Evolutionary conservation across 2,329 filamentous ascomycete genomes (phyloP).

Genomic region (Talaromyces sp.): DNA sequence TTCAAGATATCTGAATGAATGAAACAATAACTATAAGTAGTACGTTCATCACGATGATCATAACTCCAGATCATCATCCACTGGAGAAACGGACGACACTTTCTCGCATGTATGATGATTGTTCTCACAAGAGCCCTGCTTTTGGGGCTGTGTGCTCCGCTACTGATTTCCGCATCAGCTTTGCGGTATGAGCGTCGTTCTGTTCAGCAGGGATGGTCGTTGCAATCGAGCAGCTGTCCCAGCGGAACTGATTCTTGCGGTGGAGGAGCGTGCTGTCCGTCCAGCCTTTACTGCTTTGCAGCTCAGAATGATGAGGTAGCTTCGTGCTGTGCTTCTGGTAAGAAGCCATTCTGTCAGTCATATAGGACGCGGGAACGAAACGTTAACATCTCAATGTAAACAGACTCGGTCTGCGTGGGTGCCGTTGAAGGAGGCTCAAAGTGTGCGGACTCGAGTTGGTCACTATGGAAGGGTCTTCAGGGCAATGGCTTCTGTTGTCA

Average conservation of each 20-base stretch:
- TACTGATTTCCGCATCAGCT: not conserved
- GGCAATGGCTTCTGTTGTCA: slow-evolving; percentile 14
- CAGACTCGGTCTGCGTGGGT: slow-evolving; percentile 5
- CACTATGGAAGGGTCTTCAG: slow-evolving; percentile 12
- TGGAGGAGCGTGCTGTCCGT: slow-evolving; percentile 8
- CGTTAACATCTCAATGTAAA: not conserved
- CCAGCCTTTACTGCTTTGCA: slow-evolving; percentile 8
- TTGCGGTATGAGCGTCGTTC: not conserved
- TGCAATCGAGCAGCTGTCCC: slow-evolving; percentile 12
- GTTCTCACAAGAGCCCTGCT: not conserved
- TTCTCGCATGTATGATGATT: not conserved
- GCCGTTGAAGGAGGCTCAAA: not conserved
- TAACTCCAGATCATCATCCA: not conserved
- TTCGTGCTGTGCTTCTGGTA: slow-evolving; percentile 11
- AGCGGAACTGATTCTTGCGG: slow-evolving; percentile 8
- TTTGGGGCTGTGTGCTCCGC: not conserved
- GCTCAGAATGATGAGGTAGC: slow-evolving; percentile 10
- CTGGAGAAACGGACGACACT: not conserved
- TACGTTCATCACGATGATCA: not conserved
- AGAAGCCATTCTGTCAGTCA: not conserved
- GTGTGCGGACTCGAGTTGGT: slow-evolving; percentile 12
- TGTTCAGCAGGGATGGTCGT: slow-evolving; percentile 14
- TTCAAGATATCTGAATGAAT: not conserved
- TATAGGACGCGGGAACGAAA: not conserved
- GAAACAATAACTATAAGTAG: not conserved